Base-by-base conservation (phyloP, 78 protist genomes). In the Dictyostelium capitatum region DNA sequence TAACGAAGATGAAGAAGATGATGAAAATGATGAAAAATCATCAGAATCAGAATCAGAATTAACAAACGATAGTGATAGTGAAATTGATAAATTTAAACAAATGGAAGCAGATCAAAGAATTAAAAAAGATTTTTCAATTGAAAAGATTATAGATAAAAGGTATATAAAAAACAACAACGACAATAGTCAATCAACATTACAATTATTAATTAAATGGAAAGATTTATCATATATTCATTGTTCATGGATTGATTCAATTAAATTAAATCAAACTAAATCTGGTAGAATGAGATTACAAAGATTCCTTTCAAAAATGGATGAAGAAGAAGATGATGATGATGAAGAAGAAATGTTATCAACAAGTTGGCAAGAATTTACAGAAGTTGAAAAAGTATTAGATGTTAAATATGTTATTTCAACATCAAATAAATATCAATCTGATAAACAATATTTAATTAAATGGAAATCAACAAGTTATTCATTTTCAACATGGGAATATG, bases 401-500 rank as follows among this genome's bases (percentile, higher is more conserved):
- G 59, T 82, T 30, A 25, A 73, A 28, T 3, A 20, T 5, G 59
- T 80, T 54, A 15, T 64, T 15, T n/a, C 56, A 14, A 7, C 75
- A 67, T 67, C 75, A 28, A 67, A 67, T 32, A 67, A 67, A 67
- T 67, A 12, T 67, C 28, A 67, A 32, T 47, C 75, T 47, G 50
- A 82, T 23, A 67, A 77, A 47, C 65, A 67, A 25, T 89, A 50
- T 37, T 70, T 95, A 9, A 90, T 97, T 51, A 97, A 97, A 82
- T 97, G 98, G 98, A 51, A 75, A 62, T 17, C 69, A 0, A 79
- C 57, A 15, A 72, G 81, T 47, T 97, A 97, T 82, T 25, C 65
- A 32, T 89, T 94, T 23, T 81, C 80, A 51, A 97, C 98, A 12
- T 97, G 98, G 98, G 98, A 95, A 90, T 19, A 11, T n/a, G 85